phyloP scores from a whole-genome alignment of 202 grass and related monocot genomes.

The Setaria italica region DNA sequence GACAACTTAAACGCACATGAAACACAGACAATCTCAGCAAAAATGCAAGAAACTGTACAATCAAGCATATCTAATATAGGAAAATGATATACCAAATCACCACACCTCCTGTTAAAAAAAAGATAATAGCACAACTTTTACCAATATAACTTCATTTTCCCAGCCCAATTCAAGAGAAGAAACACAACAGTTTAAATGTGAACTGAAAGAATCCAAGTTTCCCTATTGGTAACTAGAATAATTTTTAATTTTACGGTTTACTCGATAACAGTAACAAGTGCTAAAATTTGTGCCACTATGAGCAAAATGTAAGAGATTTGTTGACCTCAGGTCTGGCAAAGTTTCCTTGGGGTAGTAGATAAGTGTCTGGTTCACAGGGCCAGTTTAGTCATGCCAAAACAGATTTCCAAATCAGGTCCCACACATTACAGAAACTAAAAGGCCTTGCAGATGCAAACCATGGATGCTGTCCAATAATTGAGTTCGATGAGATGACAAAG shows the following conservation, averaged over 20 bases:
- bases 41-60: not conserved
- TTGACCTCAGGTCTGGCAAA: not conserved
- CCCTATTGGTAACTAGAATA: slow-evolving; percentile 29
- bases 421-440: not conserved
- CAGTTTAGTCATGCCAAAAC: not conserved
- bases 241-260: slow-evolving; percentile 20
- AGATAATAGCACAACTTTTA: not conserved
- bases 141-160: not conserved
- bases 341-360: not conserved
- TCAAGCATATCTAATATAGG: slow-evolving; percentile 12
- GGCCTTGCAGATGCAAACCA: not conserved
- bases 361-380: not conserved
- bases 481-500: not conserved
- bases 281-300: not conserved
- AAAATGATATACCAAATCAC: not conserved
- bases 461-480: not conserved
- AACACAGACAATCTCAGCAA: slow-evolving; percentile 22
- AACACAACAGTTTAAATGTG: not conserved
- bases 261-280: slow-evolving; percentile 16
- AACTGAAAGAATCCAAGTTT: not conserved
- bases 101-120: not conserved
- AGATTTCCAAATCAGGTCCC: not conserved
- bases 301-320: not conserved
- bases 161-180: not conserved
- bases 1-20: too few relatives aligned